Conservation (phyloP, 164 flowering plant genomes). For the Echeveria elegans region DNA sequence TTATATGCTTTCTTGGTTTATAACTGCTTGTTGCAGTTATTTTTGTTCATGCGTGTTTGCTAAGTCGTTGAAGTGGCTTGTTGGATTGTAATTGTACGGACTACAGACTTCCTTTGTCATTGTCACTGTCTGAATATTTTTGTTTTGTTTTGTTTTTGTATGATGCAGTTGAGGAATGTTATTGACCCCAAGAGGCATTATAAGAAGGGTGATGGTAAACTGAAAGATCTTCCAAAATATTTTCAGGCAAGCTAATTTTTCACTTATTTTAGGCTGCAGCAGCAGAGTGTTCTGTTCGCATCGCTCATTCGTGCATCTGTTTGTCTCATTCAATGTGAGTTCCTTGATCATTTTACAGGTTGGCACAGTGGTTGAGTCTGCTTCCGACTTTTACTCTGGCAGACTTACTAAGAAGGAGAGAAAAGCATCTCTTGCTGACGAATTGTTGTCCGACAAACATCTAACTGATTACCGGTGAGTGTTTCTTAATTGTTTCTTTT, state of each 20-base stretch:
- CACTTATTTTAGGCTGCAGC: not conserved
- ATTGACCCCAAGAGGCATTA: conserved; percentile 91
- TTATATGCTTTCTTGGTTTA: too few relatives aligned
- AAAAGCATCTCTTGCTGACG: conserved; percentile 72
- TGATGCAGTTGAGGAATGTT: conserved; percentile 53
- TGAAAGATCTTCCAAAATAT: conserved; percentile 66
- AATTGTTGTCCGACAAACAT: conserved; percentile 52
- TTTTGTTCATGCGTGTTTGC: too few relatives aligned
- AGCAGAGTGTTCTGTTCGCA: not conserved
- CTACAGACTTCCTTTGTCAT: too few relatives aligned
- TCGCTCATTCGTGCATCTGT: not conserved
- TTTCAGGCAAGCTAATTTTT: conserved; percentile 50
- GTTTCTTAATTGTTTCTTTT: not conserved
- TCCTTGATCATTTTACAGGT: conserved; percentile 34
- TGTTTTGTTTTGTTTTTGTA: conserved; percentile 1
- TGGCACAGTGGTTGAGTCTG: conserved; percentile 70
- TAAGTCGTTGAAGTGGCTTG: too few relatives aligned
- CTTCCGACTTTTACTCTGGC: conserved; percentile 56
- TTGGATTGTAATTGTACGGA: too few relatives aligned
- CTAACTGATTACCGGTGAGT: conserved; percentile 59
- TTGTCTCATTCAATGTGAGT: not conserved
- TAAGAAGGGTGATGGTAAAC: conserved; percentile 67
- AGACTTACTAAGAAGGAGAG: conserved; percentile 89
- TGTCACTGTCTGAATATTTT: too few relatives aligned
- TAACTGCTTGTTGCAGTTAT: too few relatives aligned